These are phyloP conservation scores for Leccinum fibrillosum DNA, from an alignment of 768 basidiomycete genomes.

Conservation along the genomic window DNA sequence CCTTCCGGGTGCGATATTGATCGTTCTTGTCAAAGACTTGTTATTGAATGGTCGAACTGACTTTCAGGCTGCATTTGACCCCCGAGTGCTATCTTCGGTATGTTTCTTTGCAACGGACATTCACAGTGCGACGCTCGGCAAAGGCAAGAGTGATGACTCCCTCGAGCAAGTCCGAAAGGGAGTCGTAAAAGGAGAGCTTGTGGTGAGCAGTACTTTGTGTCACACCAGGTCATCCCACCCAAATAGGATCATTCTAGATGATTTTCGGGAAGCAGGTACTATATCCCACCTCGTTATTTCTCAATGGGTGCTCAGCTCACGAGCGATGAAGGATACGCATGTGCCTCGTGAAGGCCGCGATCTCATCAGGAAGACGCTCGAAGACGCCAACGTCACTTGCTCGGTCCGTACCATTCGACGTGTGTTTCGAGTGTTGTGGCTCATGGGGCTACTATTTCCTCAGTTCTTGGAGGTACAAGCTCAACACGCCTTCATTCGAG, in stretches of 20 bases:
- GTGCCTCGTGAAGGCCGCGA: conserved; percentile 86
- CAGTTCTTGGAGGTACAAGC: conserved; percentile 96
- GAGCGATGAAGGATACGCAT: conserved; percentile 71
- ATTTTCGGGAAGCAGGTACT: conserved; percentile 91
- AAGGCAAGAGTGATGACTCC: conserved; percentile 80
- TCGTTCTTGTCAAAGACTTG: not conserved
- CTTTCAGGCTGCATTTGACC: conserved; percentile 80
- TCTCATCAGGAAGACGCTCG: conserved; percentile 76
- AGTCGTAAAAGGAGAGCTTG: conserved; percentile 60
- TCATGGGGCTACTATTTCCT: conserved; percentile 1
- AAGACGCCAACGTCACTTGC: conserved; percentile 69
- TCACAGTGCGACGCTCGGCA: conserved; percentile 83
- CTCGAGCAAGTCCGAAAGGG: conserved; percentile 71
- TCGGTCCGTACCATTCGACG: conserved; percentile 50
- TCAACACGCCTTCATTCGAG: conserved; percentile 94
- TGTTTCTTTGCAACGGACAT: conserved; percentile 97
- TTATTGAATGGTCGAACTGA: not conserved
- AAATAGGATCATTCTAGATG: conserved; percentile 49
- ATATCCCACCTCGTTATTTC: conserved; percentile 1
- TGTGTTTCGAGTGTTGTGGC: not conserved
- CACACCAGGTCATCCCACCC: not conserved
- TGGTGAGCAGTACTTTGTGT: too few species aligned
- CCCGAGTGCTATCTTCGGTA: conserved; percentile 75
- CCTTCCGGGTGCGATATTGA: conserved; percentile 44
- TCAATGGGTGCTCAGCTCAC: not conserved